Evolutionary conservation across 1,139 yeast genomes (phyloP).

Genomic region (Candida smagusa): DNA sequence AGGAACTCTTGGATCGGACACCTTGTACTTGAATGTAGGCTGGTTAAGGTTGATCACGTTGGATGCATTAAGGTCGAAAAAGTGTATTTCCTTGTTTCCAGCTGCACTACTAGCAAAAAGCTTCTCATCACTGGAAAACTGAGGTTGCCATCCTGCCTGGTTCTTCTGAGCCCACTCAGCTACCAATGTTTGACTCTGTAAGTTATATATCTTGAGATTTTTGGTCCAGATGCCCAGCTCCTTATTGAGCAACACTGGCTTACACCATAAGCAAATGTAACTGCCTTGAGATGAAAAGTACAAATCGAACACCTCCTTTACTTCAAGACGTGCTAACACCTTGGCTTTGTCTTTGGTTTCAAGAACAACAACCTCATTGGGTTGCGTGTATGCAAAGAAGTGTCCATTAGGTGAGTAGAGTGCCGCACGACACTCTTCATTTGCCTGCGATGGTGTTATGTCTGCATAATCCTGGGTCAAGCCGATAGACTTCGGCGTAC

Average conservation of each 20-base stretch:
- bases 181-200: conserved; percentile 45
- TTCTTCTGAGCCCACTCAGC: conserved; percentile 75
- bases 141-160: conserved; percentile 91
- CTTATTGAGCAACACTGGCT: conserved; percentile 60
- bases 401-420: conserved; percentile 53
- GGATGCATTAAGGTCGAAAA: conserved; percentile 53
- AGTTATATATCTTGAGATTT: conserved; percentile 74
- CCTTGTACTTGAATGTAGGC: conserved; percentile 60
- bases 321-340: conserved; percentile 41
- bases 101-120: conserved; percentile 62
- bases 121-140: conserved; percentile 77
- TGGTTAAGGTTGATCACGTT: conserved; percentile 45
- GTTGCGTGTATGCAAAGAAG: conserved; percentile 56
- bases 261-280: conserved; percentile 85
- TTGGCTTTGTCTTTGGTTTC: conserved; percentile 44
- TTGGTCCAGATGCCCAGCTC: conserved; percentile 69
- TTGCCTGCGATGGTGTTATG: conserved; percentile 19
- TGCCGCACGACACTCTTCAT: conserved; percentile 43
- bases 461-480: conserved; percentile 16
- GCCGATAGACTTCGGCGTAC: conserved; percentile 17
- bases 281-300: conserved; percentile 88
- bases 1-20: conserved; percentile 55
- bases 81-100: conserved; percentile 63
- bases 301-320: conserved; percentile 71
- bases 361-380: conserved; percentile 53